A percentile compares a stretch with the other conserved stretches of the same genome.
Evolutionary conservation across 2,329 filamentous ascomycete species (phyloP).

Genomic region (Triangularia setosa): DNA sequence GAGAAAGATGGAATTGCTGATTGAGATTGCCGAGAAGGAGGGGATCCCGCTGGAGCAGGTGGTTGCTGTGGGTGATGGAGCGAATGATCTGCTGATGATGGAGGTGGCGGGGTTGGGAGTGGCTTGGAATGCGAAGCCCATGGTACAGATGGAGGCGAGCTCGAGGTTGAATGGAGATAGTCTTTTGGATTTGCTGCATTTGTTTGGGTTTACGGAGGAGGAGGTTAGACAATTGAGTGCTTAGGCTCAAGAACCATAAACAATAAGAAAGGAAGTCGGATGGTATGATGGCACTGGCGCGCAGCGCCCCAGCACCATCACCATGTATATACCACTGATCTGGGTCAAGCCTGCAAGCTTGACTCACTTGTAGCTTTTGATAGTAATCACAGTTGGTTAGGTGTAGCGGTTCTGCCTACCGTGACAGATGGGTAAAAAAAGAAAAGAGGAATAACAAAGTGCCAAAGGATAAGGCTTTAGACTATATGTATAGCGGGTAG

Average conservation of each 20-base stretch:
- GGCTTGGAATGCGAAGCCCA: slow-evolving; percentile 80
- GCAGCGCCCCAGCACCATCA: too few species aligned
- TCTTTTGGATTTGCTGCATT: slow-evolving; percentile 66
- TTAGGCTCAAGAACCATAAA: slow-evolving; percentile 19
- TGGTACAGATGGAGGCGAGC: slow-evolving; percentile 73
- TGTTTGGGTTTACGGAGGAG: slow-evolving; percentile 67
- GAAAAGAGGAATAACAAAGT: not conserved
- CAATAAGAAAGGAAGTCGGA: not conserved
- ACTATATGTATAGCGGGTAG: not conserved
- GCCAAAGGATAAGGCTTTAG: not conserved
- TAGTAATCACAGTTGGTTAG: too few species aligned
- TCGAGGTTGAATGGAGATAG: slow-evolving; percentile 67
- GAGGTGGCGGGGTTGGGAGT: slow-evolving; percentile 70
- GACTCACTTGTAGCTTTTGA: too few species aligned
- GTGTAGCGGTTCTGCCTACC: too few species aligned
- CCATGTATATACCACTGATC: too few species aligned
- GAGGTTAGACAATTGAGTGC: slow-evolving; percentile 52
- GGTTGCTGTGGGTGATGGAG: slow-evolving; percentile 75
- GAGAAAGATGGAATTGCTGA: slow-evolving; percentile 67
- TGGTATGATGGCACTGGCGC: too few species aligned
- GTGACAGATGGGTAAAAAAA: not conserved
- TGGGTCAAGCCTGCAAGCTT: too few species aligned
- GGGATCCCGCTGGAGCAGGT: slow-evolving; percentile 62
- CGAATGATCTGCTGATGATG: slow-evolving; percentile 81
- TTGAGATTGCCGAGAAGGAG: slow-evolving; percentile 67